Evolutionary conservation across 768 basidiomycete genomes (phyloP), one percentile per base, ranked within the genome.

Genomic region (Tricholoma terreum): DNA sequence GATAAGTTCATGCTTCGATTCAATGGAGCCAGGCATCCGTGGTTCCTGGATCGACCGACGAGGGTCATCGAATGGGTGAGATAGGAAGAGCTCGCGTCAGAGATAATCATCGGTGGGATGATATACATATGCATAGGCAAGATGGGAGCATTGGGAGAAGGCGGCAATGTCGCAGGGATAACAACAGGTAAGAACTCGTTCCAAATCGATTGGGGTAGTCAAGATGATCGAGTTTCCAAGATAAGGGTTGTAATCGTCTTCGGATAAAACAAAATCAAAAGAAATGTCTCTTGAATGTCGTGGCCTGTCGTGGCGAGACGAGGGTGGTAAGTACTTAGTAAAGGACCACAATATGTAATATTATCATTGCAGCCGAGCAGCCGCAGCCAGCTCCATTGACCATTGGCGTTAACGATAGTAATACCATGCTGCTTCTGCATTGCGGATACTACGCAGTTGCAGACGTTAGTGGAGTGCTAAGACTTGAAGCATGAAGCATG

Each of bases 81-180:
- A 55, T 36, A 87, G 79, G 69, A 86, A 89, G 52, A 90, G 73
- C 52, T 80, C 73, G 53, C 84, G 83, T 88, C 88, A 92, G 38
- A 92, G 77, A 65, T 83, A 81, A 48, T 80, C 79, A 70, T 87
- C 84, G 27, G 72, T 58, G 30, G 74, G 58, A 19, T 72, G 66
- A 63, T 84, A 81, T 43, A 88, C 77, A 46, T 88, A 69, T 38
- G 65, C 63, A 61, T 72, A 73, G 14, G 84, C 79, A 7, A 71
- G 62, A 19, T 73, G 74, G 64, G 83, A 87, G 46, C n/a, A 84
- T 82, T 65, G 75, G 73, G 12, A 85, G 65, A 89, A 85, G 24
- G 76, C 66, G n/a, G 83, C 75, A 45, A 89, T 78, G 55, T 87
- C 85, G 60, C 71, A 70, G 40, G 84, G 82, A 60, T 80, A 15